Evolutionary conservation across 2,329 filamentous ascomycete species (phyloP).

Genomic region (Biscogniauxia mediterranea): DNA sequence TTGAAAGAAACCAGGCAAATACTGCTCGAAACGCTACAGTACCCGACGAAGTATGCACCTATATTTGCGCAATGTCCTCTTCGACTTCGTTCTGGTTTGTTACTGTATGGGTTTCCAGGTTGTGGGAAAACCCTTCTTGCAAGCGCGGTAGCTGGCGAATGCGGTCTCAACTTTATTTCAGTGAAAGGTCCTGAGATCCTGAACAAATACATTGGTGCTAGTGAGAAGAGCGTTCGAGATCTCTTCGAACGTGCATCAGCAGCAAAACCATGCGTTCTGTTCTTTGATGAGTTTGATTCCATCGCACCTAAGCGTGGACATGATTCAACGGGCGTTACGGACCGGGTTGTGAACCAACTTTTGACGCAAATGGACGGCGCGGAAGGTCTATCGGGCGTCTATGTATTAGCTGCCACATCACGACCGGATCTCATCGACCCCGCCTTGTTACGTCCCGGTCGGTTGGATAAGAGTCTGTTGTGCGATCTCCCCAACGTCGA

Average conservation of each 20-base stretch:
- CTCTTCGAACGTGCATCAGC: conserved; percentile 90
- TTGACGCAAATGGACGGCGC: conserved; percentile 99
- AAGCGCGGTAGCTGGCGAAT: conserved; percentile 95
- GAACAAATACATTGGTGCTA: conserved; percentile 98
- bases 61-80: conserved; percentile 96
- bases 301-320: conserved; percentile 97
- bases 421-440: conserved; percentile 95
- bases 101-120: conserved; percentile 92
- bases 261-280: conserved; percentile 88
- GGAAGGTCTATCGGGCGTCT: conserved; percentile 90
- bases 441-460: conserved; percentile 83
- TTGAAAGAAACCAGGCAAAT: conserved; percentile 82
- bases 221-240: conserved; percentile 93
- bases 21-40: conserved; percentile 92
- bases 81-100: conserved; percentile 85
- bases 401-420: conserved; percentile 91
- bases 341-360: conserved; percentile 96
- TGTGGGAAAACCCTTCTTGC: conserved; percentile 96
- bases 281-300: conserved; percentile 98
- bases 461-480: conserved; percentile 87
- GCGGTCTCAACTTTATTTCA: conserved; percentile 95
- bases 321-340: conserved; percentile 96
- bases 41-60: conserved; percentile 95
- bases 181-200: conserved; percentile 98
- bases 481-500: conserved; percentile 82